Evolutionary conservation across 73 alveolate species (phyloP).

Genomic region (Uronychia setigera): DNA sequence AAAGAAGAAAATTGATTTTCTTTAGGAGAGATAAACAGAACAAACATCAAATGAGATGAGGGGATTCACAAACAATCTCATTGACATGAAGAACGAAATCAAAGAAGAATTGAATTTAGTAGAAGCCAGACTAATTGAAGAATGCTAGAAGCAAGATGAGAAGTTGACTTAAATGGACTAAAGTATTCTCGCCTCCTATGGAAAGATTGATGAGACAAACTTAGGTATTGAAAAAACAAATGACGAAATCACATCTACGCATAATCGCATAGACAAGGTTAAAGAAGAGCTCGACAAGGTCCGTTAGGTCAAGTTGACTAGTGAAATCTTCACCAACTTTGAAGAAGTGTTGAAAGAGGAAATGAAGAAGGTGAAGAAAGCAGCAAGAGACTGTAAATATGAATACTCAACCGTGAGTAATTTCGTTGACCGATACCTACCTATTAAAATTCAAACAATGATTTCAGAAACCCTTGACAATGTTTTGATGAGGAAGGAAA

Average conservation of each 20-base stretch:
- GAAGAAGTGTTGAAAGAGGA: background rate
- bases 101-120: background rate
- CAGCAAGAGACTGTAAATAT: background rate
- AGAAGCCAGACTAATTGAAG: background rate
- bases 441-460: conserved; percentile 13
- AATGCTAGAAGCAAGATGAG: background rate
- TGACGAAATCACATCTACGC: background rate
- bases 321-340: background rate
- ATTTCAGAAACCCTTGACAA: conserved; percentile 26
- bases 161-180: background rate
- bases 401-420: conserved; percentile 8
- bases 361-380: background rate
- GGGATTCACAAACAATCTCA: background rate
- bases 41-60: background rate
- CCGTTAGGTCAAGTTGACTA: background rate
- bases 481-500: background rate
- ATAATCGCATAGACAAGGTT: background rate
- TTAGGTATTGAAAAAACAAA: background rate
- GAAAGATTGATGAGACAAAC: background rate
- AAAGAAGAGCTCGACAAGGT: background rate
- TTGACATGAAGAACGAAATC: background rate
- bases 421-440: conserved; percentile 38
- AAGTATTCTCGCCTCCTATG: background rate
- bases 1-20: background rate
- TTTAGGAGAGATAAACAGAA: background rate